Base-by-base conservation (phyloP, 495 filamentous ascomycete species). In the Aspergillus olivimuriae region DNA sequence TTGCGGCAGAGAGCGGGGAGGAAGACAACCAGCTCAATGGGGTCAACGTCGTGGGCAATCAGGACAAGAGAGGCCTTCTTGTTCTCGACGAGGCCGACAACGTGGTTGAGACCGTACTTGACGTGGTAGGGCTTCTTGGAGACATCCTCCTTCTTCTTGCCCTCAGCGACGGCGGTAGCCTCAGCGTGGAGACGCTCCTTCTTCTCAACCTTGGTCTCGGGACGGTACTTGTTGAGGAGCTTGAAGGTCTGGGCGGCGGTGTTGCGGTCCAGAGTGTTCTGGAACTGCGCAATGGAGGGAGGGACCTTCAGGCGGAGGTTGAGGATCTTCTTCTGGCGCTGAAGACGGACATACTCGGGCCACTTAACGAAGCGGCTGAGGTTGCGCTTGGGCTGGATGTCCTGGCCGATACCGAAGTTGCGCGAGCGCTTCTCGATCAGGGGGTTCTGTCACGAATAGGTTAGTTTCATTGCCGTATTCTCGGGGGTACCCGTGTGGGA, bases 101-200 rank as follows among this genome's bases (percentile, higher is more conserved):
- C 92, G 78, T 99, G 94, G 82, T 99, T 99, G 57, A 99, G 82
- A 74, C 94, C 94, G 72, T 94, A 97, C 83, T 99, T 97, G 79
- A 91, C 92, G 60, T 85, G 76, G 73, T 95, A 97, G 58, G 92
- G 92, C 83, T 99, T 99, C 87, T 97, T 97, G 84, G 80, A 85
- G 60, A 94, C 90, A 66, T 96, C 92, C 79, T 97, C 94, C 86
- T 97, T 97, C 84, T 96, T 97, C 84, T 96, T 94, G 69, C 94
- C 94, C 69, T 97, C 89, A 65, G 85, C 77, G 64, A 97, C 82
- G 55, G 90, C 94, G 53, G 88, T 95, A 47, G 94, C 94, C 81
- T 99, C 94, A 80, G 94, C 88, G 68, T 83, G 80, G 53, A 99
- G 75, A 73, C 94, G 87, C 77, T 99, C 94, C 82, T 96, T 99